Base-by-base conservation (phyloP, 1,139 yeast genomes). In the Sugiyamaella paludigena region DNA sequence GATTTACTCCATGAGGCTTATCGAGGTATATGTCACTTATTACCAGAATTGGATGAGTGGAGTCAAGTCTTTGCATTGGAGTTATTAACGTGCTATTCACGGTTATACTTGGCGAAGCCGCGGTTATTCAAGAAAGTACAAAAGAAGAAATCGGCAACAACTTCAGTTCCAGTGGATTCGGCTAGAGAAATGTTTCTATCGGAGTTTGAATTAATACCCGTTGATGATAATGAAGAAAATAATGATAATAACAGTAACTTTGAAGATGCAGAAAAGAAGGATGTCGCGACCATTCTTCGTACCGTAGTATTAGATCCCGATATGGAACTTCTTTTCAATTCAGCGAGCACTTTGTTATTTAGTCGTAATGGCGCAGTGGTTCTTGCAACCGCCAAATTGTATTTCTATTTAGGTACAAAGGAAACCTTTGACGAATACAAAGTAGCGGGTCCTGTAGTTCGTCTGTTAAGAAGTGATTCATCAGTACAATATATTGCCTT, bases 1-100 rank as follows among this genome's bases (percentile, higher is more conserved):
- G 84, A 78, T 9, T 67, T 84, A 28, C 67, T 92, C 7, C 98
- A 94, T 63, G 80, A 84, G 1, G 79, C 83, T 56, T 86, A 77
- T 61, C 76, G 87, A 34, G 73, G 84, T 42, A 75, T 80, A 36
- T 81, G 95, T 56, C 62, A 75, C 1, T 66, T 78, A 12, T 55
- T 91, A 11, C 56, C 64, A 0, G 74, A 78, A 1, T 71, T 91
- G 49, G 95, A 88, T 54, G 85, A 84, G 52, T 87, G 92, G 86
- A 72, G 88, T n/a, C 92, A 86, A 61, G 67, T 77, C 0, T 65
- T 72, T 16, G 66, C 81, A 9, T 71, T 89, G 26, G 88, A 85
- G 43, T 60, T 86, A 8, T 70, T 91, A 47, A 77, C 83, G 0
- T 79, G 80, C 47, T 94, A 94, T 63, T 72, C 81, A 19, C 74